Evolutionary conservation across 352 stramenopile species (phyloP).

Genomic region (Phytophthora multivora): DNA sequence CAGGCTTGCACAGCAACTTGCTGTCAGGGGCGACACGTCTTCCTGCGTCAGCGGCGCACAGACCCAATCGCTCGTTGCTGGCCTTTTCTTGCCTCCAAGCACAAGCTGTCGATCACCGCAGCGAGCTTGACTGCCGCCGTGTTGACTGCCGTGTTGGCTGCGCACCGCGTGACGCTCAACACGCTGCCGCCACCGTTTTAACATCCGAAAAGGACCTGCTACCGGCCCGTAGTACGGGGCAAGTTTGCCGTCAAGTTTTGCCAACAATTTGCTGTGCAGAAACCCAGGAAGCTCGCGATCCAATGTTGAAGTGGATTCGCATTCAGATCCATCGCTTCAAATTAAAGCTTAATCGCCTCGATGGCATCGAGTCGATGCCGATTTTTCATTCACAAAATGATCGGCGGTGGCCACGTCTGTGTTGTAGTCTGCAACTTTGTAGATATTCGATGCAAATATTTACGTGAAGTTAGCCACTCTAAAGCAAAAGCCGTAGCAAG

Average conservation of each 20-base stretch:
- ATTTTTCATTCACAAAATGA: no score
- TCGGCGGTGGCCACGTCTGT: no score
- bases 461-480: no score
- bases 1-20: slow-evolving; percentile 9
- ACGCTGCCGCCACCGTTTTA: background rate
- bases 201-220: background rate
- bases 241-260: no score
- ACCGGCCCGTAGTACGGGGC: background rate
- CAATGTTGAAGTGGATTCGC: slow-evolving; percentile 2
- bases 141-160: slow-evolving; percentile 15
- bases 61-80: slow-evolving; percentile 18
- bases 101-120: background rate
- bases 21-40: slow-evolving; percentile 15
- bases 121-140: background rate
- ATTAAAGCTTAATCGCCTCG: background rate
- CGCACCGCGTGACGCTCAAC: slow-evolving; percentile 7
- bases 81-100: slow-evolving; percentile 11
- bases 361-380: no score
- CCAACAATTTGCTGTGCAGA: background rate
- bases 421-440: no score
- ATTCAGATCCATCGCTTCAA: background rate
- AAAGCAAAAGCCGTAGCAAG: no score
- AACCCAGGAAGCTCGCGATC: background rate
- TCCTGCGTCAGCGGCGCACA: slow-evolving; percentile 15
- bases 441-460: no score